A percentile compares a stretch with the other conserved stretches of the same genome.
These are phyloP conservation scores for Simplicillium sp. DNA, from an alignment of 2,329 filamentous ascomycete genomes.

Conservation along the genomic window DNA sequence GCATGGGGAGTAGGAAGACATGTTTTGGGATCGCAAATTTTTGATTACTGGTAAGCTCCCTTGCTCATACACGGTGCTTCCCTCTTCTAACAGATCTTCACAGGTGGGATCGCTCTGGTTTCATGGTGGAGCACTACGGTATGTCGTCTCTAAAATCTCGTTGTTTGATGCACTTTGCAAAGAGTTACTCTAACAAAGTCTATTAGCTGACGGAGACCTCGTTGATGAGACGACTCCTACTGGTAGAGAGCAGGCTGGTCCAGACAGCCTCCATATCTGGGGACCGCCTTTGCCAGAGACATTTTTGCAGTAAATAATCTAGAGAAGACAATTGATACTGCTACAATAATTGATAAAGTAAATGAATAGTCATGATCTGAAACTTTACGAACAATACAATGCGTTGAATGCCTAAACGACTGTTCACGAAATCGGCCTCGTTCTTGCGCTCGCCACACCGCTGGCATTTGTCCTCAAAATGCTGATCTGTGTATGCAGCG, in stretches of 20 bases:
- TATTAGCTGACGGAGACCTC: not conserved
- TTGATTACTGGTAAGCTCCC: conserved; percentile 25
- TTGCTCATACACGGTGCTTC: not conserved
- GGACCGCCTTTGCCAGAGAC: not conserved
- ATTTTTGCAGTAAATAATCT: not conserved
- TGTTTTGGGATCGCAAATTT: conserved; percentile 61
- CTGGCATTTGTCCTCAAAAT: too few relatives aligned
- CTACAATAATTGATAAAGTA: too few relatives aligned
- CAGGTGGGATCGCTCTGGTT: not conserved
- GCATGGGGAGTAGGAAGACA: conserved; percentile 66
- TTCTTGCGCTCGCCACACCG: too few relatives aligned
- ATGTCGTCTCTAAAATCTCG: not conserved
- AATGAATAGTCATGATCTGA: too few relatives aligned
- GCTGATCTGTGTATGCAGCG: too few relatives aligned
- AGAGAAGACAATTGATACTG: too few relatives aligned
- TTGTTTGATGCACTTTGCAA: not conserved
- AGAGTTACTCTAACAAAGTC: not conserved
- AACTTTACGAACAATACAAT: too few relatives aligned
- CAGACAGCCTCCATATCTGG: conserved; percentile 1
- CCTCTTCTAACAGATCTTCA: not conserved
- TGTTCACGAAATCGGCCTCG: not conserved
- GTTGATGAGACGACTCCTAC: not conserved
- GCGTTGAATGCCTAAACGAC: too few relatives aligned
- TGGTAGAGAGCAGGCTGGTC: not conserved
- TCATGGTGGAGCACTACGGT: conserved; percentile 1